Percentiles rank a stretch among this genome's conserved stretches.
These are phyloP conservation scores for Pugionium dolabratum DNA, from an alignment of 345 rosid genomes.

Conservation along the genomic window DNA sequence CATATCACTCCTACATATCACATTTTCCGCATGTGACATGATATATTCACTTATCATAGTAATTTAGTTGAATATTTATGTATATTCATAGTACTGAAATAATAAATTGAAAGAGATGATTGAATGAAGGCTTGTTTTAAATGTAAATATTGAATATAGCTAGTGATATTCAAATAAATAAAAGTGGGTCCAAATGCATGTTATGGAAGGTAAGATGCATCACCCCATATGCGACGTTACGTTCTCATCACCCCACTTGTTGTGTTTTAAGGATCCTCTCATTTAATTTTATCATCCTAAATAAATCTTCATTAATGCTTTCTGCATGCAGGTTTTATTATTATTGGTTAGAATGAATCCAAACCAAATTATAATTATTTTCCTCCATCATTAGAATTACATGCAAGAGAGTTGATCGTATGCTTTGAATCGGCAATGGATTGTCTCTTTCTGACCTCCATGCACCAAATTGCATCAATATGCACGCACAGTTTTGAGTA, in stretches of 20 bases:
- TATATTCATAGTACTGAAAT: not conserved
- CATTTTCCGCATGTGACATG: conserved; percentile 42
- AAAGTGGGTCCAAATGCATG: conserved; percentile 39
- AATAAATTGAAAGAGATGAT: conserved; percentile 17
- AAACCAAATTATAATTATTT: conserved; percentile 3
- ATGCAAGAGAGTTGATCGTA: conserved; percentile 25
- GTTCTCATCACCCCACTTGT: conserved; percentile 40
- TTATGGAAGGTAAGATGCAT: conserved; percentile 36
- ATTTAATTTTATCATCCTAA: conserved; percentile 32
- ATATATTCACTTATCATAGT: conserved; percentile 31
- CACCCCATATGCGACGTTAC: conserved; percentile 34
- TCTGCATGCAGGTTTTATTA: conserved; percentile 6
- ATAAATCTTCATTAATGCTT: conserved; percentile 37
- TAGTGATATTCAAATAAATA: not conserved
- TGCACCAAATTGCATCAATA: conserved; percentile 34
- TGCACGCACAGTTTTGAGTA: conserved; percentile 18
- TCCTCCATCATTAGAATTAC: conserved; percentile 10
- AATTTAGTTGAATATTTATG: conserved; percentile 9
- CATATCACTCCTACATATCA: too few species aligned
- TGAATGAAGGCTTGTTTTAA: not conserved
- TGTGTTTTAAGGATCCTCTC: conserved; percentile 42
- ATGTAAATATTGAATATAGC: too few species aligned
- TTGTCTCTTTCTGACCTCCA: conserved; percentile 36
- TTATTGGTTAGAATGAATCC: conserved; percentile 23
- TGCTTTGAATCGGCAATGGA: conserved; percentile 31